Percentiles rank a stretch among this genome's conserved stretches.
These are phyloP conservation scores for Cyberlindnera misumaiensis DNA, from an alignment of 805 yeast genomes.

Conservation along the genomic window DNA sequence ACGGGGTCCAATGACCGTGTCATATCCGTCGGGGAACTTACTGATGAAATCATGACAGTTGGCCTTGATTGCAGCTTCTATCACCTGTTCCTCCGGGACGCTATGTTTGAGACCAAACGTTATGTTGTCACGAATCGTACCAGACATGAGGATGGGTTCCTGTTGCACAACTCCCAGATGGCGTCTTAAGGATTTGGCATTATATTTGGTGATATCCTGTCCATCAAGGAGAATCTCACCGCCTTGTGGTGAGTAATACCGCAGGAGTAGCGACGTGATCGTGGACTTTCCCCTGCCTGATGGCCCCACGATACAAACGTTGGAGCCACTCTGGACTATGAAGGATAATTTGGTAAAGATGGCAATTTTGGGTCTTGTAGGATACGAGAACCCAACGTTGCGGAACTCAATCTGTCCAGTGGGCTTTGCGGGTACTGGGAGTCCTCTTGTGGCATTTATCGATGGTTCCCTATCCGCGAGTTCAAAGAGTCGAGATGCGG, in stretches of 20 bases:
- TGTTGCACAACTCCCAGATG: slow-evolving; percentile 73
- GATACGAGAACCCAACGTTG: slow-evolving; percentile 71
- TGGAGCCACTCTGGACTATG: slow-evolving; percentile 44
- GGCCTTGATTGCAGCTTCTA: slow-evolving; percentile 41
- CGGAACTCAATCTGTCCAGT: slow-evolving; percentile 50
- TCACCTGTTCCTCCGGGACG: slow-evolving; percentile 46
- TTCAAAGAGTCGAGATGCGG: slow-evolving; percentile 89
- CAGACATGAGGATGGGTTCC: slow-evolving; percentile 69
- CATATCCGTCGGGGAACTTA: slow-evolving; percentile 56
- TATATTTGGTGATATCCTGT: slow-evolving; percentile 40
- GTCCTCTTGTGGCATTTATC: slow-evolving; percentile 62
- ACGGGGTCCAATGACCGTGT: slow-evolving; percentile 65
- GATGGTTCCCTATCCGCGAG: slow-evolving; percentile 69
- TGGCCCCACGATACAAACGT: slow-evolving; percentile 73
- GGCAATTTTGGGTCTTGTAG: slow-evolving; percentile 71
- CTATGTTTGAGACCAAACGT: slow-evolving; percentile 48
- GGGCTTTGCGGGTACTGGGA: slow-evolving; percentile 31
- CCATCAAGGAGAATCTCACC: slow-evolving; percentile 48
- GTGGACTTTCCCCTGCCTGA: slow-evolving; percentile 95
- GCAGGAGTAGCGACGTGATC: slow-evolving; percentile 47
- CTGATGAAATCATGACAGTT: slow-evolving; percentile 55
- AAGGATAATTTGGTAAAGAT: slow-evolving; percentile 45
- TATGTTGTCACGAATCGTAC: slow-evolving; percentile 73
- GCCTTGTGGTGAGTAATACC: slow-evolving; percentile 43
- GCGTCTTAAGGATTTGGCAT: slow-evolving; percentile 48